phyloP scores from a whole-genome alignment of 257 asterid species.

The Solanum piurae region DNA sequence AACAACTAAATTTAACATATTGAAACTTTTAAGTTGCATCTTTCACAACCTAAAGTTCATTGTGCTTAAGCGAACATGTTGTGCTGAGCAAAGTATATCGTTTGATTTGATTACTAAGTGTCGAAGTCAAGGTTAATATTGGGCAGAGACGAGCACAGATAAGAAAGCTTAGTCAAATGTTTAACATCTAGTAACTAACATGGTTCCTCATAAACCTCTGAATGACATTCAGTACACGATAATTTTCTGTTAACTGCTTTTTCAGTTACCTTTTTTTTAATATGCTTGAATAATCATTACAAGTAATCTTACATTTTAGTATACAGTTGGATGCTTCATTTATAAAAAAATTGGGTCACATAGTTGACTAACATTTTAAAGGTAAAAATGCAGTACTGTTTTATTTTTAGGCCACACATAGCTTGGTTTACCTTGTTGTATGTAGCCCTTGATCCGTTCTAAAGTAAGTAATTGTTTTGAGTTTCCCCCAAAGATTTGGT shows the following conservation, averaged over 20 bases:
- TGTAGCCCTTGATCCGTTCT: background rate
- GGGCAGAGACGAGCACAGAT: background rate
- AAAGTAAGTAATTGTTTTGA: background rate
- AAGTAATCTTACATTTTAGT: background rate
- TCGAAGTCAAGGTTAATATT: background rate
- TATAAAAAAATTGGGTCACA: background rate
- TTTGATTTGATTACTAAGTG: background rate
- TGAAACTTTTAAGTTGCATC: background rate
- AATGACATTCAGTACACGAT: background rate
- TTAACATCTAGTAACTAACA: background rate
- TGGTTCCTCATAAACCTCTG: background rate
- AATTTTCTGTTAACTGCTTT: background rate
- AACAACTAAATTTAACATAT: background rate
- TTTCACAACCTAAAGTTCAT: background rate
- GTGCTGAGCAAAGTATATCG: background rate
- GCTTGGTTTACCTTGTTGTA: background rate
- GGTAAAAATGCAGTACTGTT: background rate
- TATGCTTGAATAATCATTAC: background rate
- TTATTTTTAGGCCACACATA: background rate
- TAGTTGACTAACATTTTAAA: background rate
- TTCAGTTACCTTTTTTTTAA: background rate
- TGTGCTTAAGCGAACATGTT: background rate
- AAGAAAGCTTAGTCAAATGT: background rate
- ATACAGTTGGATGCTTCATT: background rate
- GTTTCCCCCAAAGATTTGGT: background rate